These are phyloP conservation scores for Thalia dealbata DNA, from an alignment of 176 grass and related monocot species.

Conservation along the genomic window DNA sequence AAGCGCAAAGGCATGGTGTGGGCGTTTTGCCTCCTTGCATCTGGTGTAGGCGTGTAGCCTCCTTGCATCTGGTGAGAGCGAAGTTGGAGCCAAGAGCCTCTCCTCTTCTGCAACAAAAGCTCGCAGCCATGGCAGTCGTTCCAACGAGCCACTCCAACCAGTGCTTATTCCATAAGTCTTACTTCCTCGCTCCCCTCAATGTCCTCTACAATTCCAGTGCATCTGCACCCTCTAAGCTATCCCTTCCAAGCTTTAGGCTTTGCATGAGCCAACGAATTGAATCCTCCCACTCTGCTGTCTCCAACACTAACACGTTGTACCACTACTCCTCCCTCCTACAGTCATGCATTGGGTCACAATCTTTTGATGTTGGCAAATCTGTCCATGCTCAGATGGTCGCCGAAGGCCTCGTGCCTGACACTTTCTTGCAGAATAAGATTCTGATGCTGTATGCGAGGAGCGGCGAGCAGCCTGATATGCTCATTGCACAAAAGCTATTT, in stretches of 20 bases:
- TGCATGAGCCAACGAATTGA: neutral
- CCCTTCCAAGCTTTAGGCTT: neutral
- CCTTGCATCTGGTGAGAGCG: neutral
- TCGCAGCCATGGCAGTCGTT: neutral
- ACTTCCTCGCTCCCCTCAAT: neutral
- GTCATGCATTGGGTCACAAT: neutral
- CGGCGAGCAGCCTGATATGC: neutral
- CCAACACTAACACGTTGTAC: too few species aligned
- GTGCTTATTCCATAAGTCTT: too few species aligned
- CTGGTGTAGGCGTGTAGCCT: too few species aligned
- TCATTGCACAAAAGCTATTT: neutral
- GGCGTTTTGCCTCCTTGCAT: too few species aligned
- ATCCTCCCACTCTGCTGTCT: neutral
- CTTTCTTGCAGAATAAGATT: slow-evolving; percentile 2
- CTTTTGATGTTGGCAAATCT: neutral
- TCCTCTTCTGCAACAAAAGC: neutral
- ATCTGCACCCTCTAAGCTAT: neutral
- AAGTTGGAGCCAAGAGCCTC: neutral
- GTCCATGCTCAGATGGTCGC: slow-evolving; percentile 5
- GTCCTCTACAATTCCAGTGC: neutral
- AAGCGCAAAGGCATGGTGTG: too few species aligned
- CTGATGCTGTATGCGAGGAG: slow-evolving; percentile 5
- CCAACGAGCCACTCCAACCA: neutral
- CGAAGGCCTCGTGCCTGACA: neutral
- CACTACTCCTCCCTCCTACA: slow-evolving; percentile 4